Percentiles rank a stretch among this genome's conserved stretches.
Evolutionary conservation across 495 filamentous ascomycete genomes (phyloP).

Genomic region (Aspergillus biplanus): DNA sequence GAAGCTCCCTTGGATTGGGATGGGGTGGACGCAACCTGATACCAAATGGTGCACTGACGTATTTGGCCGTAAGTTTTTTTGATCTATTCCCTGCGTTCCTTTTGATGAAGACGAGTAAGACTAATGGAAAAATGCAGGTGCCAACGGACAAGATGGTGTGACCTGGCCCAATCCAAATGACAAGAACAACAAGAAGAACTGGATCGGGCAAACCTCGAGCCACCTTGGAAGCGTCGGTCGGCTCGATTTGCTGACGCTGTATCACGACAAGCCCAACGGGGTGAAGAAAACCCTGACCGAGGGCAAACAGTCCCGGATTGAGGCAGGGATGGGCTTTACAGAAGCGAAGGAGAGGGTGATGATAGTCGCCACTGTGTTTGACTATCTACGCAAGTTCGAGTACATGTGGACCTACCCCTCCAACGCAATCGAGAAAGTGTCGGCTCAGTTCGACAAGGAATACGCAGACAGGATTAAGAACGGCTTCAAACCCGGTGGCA

Average conservation of each 20-base stretch:
- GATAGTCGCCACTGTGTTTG: slow-evolving; percentile 21
- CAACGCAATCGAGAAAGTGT: slow-evolving; percentile 17
- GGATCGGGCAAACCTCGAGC: slow-evolving; percentile 19
- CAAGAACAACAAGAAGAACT: slow-evolving; percentile 18
- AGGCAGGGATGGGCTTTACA: not conserved
- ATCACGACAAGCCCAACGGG: slow-evolving; percentile 20
- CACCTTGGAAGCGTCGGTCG: slow-evolving; percentile 7
- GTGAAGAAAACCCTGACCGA: slow-evolving; percentile 19
- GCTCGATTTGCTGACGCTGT: slow-evolving; percentile 14
- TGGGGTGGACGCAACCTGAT: slow-evolving; percentile 13
- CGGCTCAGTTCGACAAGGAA: slow-evolving; percentile 15
- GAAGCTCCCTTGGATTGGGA: not conserved
- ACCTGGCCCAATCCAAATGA: no score
- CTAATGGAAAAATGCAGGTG: no score
- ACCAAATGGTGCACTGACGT: slow-evolving; percentile 15
- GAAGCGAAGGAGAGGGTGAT: slow-evolving; percentile 16
- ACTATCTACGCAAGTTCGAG: slow-evolving; percentile 12
- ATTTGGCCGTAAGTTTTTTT: slow-evolving; percentile 14
- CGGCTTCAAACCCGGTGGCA: slow-evolving; percentile 2
- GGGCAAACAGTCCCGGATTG: slow-evolving; percentile 1
- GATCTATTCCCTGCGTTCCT: not conserved
- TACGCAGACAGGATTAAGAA: slow-evolving; percentile 4
- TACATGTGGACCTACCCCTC: slow-evolving; percentile 18
- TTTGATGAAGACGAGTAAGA: not conserved
- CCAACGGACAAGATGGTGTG: no score